Evolutionary conservation across 164 flowering plant genomes (phyloP), one percentile per base, ranked within the genome.

Genomic region (Berberis thunbergii): DNA sequence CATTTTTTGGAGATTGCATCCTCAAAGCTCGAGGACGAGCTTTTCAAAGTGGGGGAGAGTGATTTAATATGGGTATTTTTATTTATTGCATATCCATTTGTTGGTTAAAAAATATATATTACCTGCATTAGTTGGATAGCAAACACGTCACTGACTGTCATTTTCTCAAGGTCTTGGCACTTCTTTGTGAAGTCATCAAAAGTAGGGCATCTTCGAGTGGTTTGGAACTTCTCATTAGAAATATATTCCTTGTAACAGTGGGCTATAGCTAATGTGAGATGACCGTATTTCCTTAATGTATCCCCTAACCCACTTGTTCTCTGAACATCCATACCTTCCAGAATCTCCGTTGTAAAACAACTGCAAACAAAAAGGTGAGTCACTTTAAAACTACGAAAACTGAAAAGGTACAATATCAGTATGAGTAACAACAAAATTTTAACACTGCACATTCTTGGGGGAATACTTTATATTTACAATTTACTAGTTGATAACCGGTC

Each of bases 101-200:
- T 13, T 41, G 45, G 4, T 11, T 4, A 53, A 10, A 40, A 49
- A 67, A 12, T 6, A 48, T 7, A 43, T 57, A 42, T 38, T 86
- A 94, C 99, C 99, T 94, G 99, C 96, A 94, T 86, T 39, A 94
- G 86, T 74, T 94, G 97, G 64, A 78, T 53, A 45, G 88, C 94
- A 85, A 89, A 91, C 13, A 89, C 91, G 77, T 94, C 99, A 68
- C 89, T 80, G 62, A 87, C 84, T 1, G 99, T 94, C 84, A 89
- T 74, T 77, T 85, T 94, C 54, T 89, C 99, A 72, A 87, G 74
- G 55, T 87, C 88, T 69, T 83, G 76, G 69, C 94, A 94, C 71
- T 70, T 84, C 67, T 53, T 70, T 60, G 81, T 66, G 67, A 91
- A 94, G n/a, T 82, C 87, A 43, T 79, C 73, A 71, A 66, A 89